Evolutionary conservation across 1,284 basidiomycete species (phyloP).

Genomic region (Laetiporus sulphureus): DNA sequence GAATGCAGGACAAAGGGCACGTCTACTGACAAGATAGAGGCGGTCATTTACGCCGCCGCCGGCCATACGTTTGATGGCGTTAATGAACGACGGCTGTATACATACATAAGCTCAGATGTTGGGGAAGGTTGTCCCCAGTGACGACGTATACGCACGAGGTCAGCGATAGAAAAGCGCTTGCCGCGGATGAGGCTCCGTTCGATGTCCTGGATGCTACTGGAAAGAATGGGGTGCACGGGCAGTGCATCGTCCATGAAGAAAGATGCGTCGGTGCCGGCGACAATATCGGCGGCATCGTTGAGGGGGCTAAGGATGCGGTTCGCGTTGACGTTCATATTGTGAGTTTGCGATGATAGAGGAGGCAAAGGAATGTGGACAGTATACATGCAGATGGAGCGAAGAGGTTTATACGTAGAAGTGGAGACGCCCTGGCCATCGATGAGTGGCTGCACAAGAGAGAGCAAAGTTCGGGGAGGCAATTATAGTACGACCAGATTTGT

Average conservation of each 20-base stretch:
- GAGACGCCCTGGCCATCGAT: too few relatives aligned
- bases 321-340: not conserved
- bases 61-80: conserved; percentile 38
- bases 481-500: too few relatives aligned
- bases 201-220: conserved; percentile 2
- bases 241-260: conserved; percentile 3
- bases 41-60: conserved; percentile 48
- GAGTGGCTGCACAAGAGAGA: too few relatives aligned
- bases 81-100: conserved; percentile 34
- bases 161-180: conserved; percentile 2
- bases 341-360: not conserved
- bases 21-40: conserved; percentile 37
- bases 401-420: too few relatives aligned
- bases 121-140: too few relatives aligned
- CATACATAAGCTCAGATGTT: not conserved
- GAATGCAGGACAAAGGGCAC: not conserved
- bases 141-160: conserved; percentile 1
- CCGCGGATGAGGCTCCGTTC: conserved; percentile 2
- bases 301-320: conserved; percentile 1
- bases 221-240: not conserved
- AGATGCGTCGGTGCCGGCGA: conserved; percentile 6
- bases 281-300: not conserved
- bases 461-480: too few relatives aligned
- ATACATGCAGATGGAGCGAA: too few relatives aligned
- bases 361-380: not conserved